phyloP scores from a whole-genome alignment of 345 rosid species.

The Citrus reticulata region DNA sequence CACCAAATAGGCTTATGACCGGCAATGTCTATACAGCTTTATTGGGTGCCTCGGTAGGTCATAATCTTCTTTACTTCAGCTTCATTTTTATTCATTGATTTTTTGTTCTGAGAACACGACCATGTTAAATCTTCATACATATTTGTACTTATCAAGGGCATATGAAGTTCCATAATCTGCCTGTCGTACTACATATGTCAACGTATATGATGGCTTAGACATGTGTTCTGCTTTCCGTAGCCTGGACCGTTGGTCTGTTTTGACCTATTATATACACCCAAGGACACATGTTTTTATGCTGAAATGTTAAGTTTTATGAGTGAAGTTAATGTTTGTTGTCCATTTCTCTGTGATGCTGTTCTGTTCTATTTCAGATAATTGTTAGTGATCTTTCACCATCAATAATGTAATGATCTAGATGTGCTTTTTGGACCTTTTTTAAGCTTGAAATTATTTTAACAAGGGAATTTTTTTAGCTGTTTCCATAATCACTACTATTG shows the following conservation, averaged over 20 bases:
- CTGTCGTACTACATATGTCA: neutral
- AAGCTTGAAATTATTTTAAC: neutral
- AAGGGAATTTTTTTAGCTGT: neutral
- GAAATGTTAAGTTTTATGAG: neutral
- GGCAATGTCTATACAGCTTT: constrained; percentile 78
- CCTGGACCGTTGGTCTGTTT: neutral
- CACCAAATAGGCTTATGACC: constrained; percentile 90
- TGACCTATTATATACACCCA: neutral
- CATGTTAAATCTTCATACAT: neutral
- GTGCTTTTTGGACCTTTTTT: neutral
- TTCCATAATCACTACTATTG: neutral
- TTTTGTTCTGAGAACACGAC: neutral
- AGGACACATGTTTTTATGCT: neutral
- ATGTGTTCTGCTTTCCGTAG: neutral
- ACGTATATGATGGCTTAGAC: neutral
- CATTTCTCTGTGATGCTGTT: neutral
- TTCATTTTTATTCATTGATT: neutral
- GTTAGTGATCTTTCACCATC: neutral
- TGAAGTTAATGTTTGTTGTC: neutral
- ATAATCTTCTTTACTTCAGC: neutral
- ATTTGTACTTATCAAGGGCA: neutral
- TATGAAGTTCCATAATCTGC: neutral
- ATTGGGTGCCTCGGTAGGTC: constrained; percentile 92
- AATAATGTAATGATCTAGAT: neutral
- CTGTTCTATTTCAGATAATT: neutral